Evolutionary conservation across 2,329 filamentous ascomycete genomes (phyloP).

Genomic region (Aspergillus fructus): DNA sequence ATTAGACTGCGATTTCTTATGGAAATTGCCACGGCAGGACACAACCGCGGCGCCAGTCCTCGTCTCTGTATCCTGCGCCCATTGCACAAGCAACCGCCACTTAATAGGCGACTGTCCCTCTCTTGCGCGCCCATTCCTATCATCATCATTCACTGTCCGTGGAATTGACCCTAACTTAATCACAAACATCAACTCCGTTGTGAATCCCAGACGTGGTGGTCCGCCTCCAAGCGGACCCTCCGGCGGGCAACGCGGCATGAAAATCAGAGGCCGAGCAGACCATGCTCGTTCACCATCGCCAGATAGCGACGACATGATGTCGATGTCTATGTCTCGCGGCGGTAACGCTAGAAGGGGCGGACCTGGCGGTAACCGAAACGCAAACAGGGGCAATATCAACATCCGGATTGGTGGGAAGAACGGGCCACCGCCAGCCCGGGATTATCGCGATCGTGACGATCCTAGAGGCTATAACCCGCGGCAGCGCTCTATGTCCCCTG

Average conservation of each 20-base stretch:
- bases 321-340: constrained; percentile 23
- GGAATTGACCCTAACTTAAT: constrained; percentile 37
- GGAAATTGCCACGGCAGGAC: constrained; percentile 44
- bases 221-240: constrained; percentile 7
- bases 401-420: constrained; percentile 35
- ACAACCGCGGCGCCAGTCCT: constrained; percentile 29
- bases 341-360: constrained; percentile 26
- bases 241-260: constrained; percentile 28
- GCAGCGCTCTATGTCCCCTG: constrained; percentile 35
- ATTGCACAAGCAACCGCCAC: constrained; percentile 45
- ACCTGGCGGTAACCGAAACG: constrained; percentile 24
- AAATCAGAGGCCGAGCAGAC: constrained; percentile 38
- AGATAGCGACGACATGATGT: constrained; percentile 37
- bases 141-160: constrained; percentile 42
- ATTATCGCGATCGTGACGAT: constrained; percentile 31
- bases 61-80: constrained; percentile 46
- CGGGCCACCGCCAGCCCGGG: constrained; percentile 19
- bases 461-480: constrained; percentile 21
- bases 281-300: constrained; percentile 25
- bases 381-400: constrained; percentile 34
- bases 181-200: constrained; percentile 38
- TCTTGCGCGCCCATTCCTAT: constrained; percentile 25
- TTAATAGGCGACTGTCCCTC: constrained; percentile 46
- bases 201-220: constrained; percentile 14
- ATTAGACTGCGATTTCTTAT: constrained; percentile 59